These are phyloP conservation scores for Coniosporium tulheliwenetii DNA, from an alignment of 2,329 filamentous ascomycete genomes.

Conservation along the genomic window DNA sequence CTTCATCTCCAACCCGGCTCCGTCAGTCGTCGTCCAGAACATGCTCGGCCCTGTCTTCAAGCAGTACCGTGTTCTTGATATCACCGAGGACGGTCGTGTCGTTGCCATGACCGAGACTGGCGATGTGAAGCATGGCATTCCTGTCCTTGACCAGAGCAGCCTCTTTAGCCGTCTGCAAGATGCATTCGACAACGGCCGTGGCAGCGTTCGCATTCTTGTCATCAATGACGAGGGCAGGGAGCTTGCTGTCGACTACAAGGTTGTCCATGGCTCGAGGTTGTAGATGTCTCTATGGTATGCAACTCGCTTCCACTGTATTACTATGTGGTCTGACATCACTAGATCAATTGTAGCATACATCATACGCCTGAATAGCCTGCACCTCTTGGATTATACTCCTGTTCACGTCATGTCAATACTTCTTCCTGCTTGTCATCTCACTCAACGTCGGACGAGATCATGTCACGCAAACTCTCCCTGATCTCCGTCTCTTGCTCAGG, in stretches of 20 bases:
- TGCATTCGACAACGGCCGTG: slow-evolving; percentile 81
- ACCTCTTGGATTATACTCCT: too few relatives aligned
- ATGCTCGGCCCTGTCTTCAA: slow-evolving; percentile 99
- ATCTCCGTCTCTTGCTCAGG: too few relatives aligned
- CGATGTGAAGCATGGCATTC: slow-evolving; percentile 91
- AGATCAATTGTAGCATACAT: too few relatives aligned
- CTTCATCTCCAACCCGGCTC: slow-evolving; percentile 92
- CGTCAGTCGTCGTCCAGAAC: slow-evolving; percentile 95
- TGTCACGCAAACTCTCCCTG: too few relatives aligned
- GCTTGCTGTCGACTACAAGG: slow-evolving; percentile 97
- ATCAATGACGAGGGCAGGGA: slow-evolving; percentile 87
- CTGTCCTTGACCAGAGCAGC: slow-evolving; percentile 88
- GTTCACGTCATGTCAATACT: too few relatives aligned
- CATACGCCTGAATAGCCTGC: too few relatives aligned
- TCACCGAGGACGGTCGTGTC: slow-evolving; percentile 66
- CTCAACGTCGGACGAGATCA: too few relatives aligned
- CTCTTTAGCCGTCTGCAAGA: slow-evolving; percentile 67
- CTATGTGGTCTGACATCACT: neutral
- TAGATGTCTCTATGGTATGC: slow-evolving; percentile 19
- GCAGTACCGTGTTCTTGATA: slow-evolving; percentile 99
- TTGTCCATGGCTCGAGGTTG: slow-evolving; percentile 65
- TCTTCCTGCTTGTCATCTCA: too few relatives aligned
- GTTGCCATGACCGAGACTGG: slow-evolving; percentile 98
- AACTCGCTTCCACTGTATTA: neutral
- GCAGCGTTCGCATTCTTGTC: slow-evolving; percentile 87